Conservation (phyloP, 169 alveolate species). For the Plasmodium fragile region DNA sequence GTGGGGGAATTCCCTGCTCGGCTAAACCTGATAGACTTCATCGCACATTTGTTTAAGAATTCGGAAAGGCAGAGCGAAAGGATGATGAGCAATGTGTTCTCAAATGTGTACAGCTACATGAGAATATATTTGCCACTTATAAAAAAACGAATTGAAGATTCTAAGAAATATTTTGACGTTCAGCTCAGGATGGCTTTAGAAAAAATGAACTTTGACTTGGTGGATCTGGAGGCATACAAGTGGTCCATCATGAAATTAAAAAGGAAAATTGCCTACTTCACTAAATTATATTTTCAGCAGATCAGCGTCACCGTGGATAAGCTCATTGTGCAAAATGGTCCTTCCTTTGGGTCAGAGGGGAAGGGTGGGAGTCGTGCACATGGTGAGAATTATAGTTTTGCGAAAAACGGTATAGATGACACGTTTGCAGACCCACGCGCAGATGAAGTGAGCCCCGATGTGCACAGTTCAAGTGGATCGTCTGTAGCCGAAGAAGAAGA, state of each 20-base stretch:
- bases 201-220: constrained; percentile 50
- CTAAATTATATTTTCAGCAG: constrained; percentile 72
- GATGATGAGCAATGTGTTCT: constrained; percentile 67
- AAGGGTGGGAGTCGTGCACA: not conserved
- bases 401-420: not conserved
- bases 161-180: constrained; percentile 62
- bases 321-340: constrained; percentile 23
- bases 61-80: constrained; percentile 34
- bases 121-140: constrained; percentile 53
- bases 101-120: constrained; percentile 73
- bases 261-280: constrained; percentile 34
- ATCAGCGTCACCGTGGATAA: constrained; percentile 57
- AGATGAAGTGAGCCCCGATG: not conserved
- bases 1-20: constrained; percentile 66
- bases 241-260: constrained; percentile 43
- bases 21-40: constrained; percentile 29
- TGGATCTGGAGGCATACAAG: constrained; percentile 62
- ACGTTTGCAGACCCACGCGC: not conserved
- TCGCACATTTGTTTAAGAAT: constrained; percentile 24
- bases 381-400: no score
- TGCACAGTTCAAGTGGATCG: not conserved
- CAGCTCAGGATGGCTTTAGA: constrained; percentile 46
- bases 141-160: constrained; percentile 33
- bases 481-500: not conserved
- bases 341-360: constrained; percentile 6